A percentile compares a stretch with the other conserved stretches of the same genome.
Conservation (phyloP, 257 asterid genomes). For the Solanum phureja region DNA sequence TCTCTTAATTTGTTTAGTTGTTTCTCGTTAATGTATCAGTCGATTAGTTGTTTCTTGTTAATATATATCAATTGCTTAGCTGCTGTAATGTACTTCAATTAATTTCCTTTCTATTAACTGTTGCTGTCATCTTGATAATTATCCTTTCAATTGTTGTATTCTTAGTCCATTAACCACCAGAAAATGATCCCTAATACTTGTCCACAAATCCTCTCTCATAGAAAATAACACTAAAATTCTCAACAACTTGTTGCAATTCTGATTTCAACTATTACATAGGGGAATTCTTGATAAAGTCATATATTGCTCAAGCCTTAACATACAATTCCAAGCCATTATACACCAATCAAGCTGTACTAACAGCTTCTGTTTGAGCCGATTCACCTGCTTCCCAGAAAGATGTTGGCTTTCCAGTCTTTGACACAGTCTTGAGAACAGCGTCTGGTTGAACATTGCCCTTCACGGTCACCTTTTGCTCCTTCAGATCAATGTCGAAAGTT, state of each 20-base stretch:
- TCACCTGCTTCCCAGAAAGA: constrained; percentile 66
- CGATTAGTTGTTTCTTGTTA: no score
- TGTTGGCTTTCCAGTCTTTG: constrained; percentile 85
- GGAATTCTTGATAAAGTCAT: neutral
- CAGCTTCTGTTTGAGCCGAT: neutral
- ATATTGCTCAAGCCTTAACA: neutral
- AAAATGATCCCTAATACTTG: no score
- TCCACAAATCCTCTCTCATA: no score
- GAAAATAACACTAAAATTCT: neutral
- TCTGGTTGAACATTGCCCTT: constrained; percentile 75
- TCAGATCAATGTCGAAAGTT: constrained; percentile 61
- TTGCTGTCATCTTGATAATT: no score
- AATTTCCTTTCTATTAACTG: no score
- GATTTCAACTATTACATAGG: neutral
- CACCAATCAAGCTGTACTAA: neutral
- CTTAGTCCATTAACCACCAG: no score
- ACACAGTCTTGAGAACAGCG: constrained; percentile 56
- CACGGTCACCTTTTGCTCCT: constrained; percentile 88
- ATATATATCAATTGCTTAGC: no score
- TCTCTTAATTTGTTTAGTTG: no score
- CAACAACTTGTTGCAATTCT: neutral
- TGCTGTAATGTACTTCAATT: no score
- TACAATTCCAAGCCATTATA: neutral
- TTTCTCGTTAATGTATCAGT: no score
- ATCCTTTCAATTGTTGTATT: no score